Evolutionary conservation across 306 rosid species (phyloP).

Genomic region (Oxytropis ochrocephala): DNA sequence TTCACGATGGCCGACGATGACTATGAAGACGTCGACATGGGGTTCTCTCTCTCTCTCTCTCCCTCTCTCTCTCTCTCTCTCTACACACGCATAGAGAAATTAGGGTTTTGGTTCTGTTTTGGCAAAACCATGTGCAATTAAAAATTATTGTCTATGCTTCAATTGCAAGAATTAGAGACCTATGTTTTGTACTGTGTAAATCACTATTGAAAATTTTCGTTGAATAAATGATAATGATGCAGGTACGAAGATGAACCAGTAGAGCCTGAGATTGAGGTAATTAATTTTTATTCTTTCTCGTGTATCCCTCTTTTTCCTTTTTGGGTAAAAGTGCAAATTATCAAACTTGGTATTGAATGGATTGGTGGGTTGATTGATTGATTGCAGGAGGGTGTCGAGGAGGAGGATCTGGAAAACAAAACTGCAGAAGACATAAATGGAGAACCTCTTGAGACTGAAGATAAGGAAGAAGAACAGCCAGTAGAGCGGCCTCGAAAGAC

Average conservation of each 20-base stretch:
- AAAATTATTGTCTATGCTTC: background rate
- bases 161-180: background rate
- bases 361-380: constrained; percentile 3
- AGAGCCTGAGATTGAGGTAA: constrained; percentile 86
- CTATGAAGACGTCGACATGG: constrained; percentile 37
- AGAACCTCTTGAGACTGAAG: constrained; percentile 58
- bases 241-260: constrained; percentile 86
- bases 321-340: background rate
- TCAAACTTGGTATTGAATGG: background rate
- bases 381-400: constrained; percentile 86
- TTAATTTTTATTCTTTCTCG: background rate
- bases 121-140: background rate
- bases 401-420: constrained; percentile 53
- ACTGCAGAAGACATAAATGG: constrained; percentile 46
- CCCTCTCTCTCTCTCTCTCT: background rate
- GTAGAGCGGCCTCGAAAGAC: constrained; percentile 66
- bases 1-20: background rate
- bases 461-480: constrained; percentile 42
- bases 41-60: constrained; percentile 7
- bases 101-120: background rate
- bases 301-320: background rate
- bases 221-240: constrained; percentile 11
- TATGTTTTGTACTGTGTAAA: background rate
- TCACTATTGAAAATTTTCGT: background rate
- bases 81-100: too few species aligned